phyloP scores from a whole-genome alignment of 2,329 filamentous ascomycete species.

The Blumeriella jaapii region DNA sequence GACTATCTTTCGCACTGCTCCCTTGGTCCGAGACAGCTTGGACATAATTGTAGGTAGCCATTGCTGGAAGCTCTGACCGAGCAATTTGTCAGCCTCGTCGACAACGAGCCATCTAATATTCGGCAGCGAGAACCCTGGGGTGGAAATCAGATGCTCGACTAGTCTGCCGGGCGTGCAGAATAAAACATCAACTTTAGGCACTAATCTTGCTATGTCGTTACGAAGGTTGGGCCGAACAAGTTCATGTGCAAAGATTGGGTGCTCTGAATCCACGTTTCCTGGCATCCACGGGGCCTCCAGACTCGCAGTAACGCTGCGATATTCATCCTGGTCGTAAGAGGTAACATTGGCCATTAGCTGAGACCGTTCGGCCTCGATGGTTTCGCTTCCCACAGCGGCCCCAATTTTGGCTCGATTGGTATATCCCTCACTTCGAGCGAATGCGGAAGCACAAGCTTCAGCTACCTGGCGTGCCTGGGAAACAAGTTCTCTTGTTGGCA shows the following conservation, averaged over 20 bases:
- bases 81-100: constrained; percentile 85
- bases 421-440: constrained; percentile 33
- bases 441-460: constrained; percentile 58
- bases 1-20: constrained; percentile 62
- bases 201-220: constrained; percentile 52
- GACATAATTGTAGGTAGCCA: constrained; percentile 70
- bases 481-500: constrained; percentile 85
- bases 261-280: constrained; percentile 19
- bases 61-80: constrained; percentile 86
- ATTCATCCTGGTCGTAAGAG: constrained; percentile 54
- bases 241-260: constrained; percentile 29
- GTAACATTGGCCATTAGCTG: constrained; percentile 52
- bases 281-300: constrained; percentile 33
- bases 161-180: constrained; percentile 86
- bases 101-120: constrained; percentile 80
- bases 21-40: constrained; percentile 30
- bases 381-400: constrained; percentile 71
- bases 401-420: constrained; percentile 66
- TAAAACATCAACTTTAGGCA: constrained; percentile 72
- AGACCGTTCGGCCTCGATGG: constrained; percentile 54
- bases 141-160: constrained; percentile 80
- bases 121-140: constrained; percentile 67
- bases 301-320: constrained; percentile 32
- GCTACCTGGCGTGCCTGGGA: constrained; percentile 72
- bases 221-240: constrained; percentile 33